Evolutionary conservation across 345 rosid species (phyloP), one percentile per base, ranked within the genome.

Genomic region (Melastoma malabathricum): DNA sequence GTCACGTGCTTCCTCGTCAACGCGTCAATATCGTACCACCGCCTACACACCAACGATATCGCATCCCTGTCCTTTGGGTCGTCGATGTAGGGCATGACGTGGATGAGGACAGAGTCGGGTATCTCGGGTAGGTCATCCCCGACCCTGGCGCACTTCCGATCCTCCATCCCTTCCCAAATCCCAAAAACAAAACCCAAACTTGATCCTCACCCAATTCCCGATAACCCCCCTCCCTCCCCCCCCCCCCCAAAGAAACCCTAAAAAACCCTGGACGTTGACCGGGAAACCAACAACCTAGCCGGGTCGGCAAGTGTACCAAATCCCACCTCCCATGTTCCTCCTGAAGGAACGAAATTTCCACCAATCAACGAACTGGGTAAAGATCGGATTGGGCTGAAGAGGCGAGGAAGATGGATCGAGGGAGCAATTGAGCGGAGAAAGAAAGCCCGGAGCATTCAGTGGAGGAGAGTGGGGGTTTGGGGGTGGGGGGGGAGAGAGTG

Each of bases 1-100:
- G 98, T 92, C 17, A 92, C 60, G 55, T 92, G 94, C 74, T 77
- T 84, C 29, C 98, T 63, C 0, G 96, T 87, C 61, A 64, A 52
- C 4, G 95, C 83, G 27, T 87, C 98, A 15, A 82, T 69, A 51
- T 81, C 79, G 60, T 68, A 75, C 95, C 89, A 87, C 2, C 84
- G 64, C 38, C 78, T 71, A 29, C 89, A 84, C 41, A 90, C 98
- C 38, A 84, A 45, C 5, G 98, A 90, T 5, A 79, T 78, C 0
- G 89, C 82, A 57, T 79, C 89, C 3, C 98, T 78, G 59, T 87
- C 95, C 23, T 70, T 77, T 0, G 94, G 63, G 52, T 84, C 96
- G 53, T 66, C 57, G 62, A 90, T 68, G 69, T 75, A 77, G 8
- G 86, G 83, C 72, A 90, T 76, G 60, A 84, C 87, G 57, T 67